These are phyloP conservation scores for Candida piceae DNA, from an alignment of 805 yeast species.

Conservation along the genomic window DNA sequence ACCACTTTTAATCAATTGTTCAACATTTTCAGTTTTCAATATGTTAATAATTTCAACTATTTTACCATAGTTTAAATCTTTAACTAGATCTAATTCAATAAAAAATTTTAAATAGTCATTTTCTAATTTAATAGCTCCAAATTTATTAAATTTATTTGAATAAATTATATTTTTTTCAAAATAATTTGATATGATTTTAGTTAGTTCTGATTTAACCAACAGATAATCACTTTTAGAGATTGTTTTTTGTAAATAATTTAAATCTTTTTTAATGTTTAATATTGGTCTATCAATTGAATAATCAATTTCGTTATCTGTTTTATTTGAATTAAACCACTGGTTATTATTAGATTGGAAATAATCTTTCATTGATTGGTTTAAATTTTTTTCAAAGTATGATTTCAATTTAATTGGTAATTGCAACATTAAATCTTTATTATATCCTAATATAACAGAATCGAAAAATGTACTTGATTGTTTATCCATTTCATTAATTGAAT, in stretches of 20 bases:
- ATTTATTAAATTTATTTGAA: conserved; percentile 31
- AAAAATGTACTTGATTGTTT: conserved; percentile 34
- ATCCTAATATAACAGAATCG: conserved; percentile 37
- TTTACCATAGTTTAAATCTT: conserved; percentile 17
- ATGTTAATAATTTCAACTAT: conserved; percentile 16
- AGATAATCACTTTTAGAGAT: conserved; percentile 28
- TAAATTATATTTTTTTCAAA: conserved; percentile 35
- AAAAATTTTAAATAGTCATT: conserved; percentile 31
- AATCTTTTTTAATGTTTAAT: conserved; percentile 22
- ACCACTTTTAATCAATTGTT: neutral
- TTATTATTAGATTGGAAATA: conserved; percentile 28
- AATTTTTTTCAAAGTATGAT: conserved; percentile 31
- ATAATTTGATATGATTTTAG: conserved; percentile 29
- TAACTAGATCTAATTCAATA: conserved; percentile 18
- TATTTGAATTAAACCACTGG: conserved; percentile 21
- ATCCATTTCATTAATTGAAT: conserved; percentile 22
- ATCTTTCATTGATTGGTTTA: conserved; percentile 32
- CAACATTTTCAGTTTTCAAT: conserved; percentile 4
- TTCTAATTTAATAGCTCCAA: conserved; percentile 32
- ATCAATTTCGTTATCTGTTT: neutral
- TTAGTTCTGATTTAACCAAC: conserved; percentile 21
- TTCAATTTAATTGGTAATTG: conserved; percentile 27
- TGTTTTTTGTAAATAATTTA: conserved; percentile 27
- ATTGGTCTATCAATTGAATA: conserved; percentile 23
- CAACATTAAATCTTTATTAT: conserved; percentile 26